Base-by-base conservation (phyloP, 148 eudicot genomes). In the Arctostaphylos glauca region DNA sequence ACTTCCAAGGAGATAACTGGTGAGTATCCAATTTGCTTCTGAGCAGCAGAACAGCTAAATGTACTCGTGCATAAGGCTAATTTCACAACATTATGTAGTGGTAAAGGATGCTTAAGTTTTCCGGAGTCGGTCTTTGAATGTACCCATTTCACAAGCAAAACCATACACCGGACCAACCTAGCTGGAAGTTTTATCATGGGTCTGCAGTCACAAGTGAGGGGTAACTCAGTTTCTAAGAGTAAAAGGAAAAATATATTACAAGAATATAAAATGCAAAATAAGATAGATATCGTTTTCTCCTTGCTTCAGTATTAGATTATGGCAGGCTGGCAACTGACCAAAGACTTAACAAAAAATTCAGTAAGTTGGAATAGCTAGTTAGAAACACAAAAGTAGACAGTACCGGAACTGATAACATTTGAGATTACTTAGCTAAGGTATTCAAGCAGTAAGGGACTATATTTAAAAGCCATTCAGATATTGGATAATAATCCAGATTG, bases 1-100 rank as follows among this genome's bases (percentile, higher is more conserved):
- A 96, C 99, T 80, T 94, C 91, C 86, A 94, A 73, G 70, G 94
- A 86, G 81, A 96, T 93, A 82, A 94, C 85, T 55, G 99, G 92
- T n/a, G 87, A 84, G 88, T 94, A 96, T 72, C 94, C 91, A 83
- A 96, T 87, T 83, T 83, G 87, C 75, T 88, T 85, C 78, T 88
- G 90, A 74, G 99, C 98, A 75, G 97, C 98, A 78, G 93, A 88
- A 85, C 98, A 96, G 81, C 87, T 87, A 76, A 90, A 92, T 75
- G 97, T 94, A 86, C 89, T 90, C 54, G 91, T 92, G 77, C 89
- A 89, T 70, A 88, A 82, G 81, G 92, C 88, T 73, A 94, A 92
- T 31, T 88, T 90, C 85, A 91, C 77, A 84, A 87, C 76, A 70
- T 86, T 83, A 66, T 88, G 89, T 78, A 89, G 86, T 67, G 90